Conservation (phyloP, 2,329 filamentous ascomycete genomes). For the Ilyonectria sp. region DNA sequence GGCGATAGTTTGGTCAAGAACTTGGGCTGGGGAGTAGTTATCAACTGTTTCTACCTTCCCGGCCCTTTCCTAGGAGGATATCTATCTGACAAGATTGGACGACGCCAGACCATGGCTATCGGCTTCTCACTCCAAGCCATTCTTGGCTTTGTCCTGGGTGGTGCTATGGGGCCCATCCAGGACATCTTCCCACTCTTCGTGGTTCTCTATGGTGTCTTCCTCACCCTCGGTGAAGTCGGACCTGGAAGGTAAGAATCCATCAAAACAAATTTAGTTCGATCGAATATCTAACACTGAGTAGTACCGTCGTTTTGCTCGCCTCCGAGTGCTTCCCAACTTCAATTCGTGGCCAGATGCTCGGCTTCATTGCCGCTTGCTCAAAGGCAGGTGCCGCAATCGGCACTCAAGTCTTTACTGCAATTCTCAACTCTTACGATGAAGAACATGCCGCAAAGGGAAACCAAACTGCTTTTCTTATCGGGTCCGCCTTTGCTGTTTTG, state of each 20-base stretch:
- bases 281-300: constrained; percentile 28
- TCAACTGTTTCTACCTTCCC: constrained; percentile 67
- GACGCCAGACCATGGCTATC: constrained; percentile 65
- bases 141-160: constrained; percentile 66
- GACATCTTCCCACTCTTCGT: constrained; percentile 65
- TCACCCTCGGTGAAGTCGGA: constrained; percentile 64
- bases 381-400: constrained; percentile 67
- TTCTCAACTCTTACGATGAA: constrained; percentile 60
- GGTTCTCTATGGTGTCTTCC: constrained; percentile 66
- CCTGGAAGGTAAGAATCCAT: constrained; percentile 57
- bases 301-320: constrained; percentile 57
- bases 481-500: constrained; percentile 62
- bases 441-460: constrained; percentile 59
- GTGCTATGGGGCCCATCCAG: constrained; percentile 61
- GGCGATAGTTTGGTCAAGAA: constrained; percentile 59
- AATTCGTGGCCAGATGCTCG: constrained; percentile 65
- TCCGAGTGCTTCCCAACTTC: constrained; percentile 66
- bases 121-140: constrained; percentile 62
- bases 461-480: constrained; percentile 66
- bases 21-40: constrained; percentile 61
- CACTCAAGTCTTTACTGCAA: constrained; percentile 66
- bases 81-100: constrained; percentile 64
- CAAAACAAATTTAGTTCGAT: background rate
- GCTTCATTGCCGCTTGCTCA: constrained; percentile 62
- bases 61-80: constrained; percentile 63